A percentile compares a stretch with the other conserved stretches of the same genome.
Evolutionary conservation across 805 yeast species (phyloP).

Genomic region (Saccharomyces paradoxus): DNA sequence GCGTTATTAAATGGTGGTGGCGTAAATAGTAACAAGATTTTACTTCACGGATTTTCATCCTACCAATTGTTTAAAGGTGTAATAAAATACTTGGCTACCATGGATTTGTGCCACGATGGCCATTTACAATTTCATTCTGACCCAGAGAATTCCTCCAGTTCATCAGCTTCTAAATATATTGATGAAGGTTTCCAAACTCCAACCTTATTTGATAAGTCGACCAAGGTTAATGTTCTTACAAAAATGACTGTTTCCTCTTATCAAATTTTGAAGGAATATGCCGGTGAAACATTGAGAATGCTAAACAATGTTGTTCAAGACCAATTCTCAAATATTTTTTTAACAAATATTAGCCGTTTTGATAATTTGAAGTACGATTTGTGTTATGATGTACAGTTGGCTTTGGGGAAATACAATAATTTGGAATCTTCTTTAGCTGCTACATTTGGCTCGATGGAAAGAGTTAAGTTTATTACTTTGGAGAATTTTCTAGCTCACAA

Average conservation of each 20-base stretch:
- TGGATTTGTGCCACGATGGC: conserved; percentile 58
- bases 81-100: conserved; percentile 69
- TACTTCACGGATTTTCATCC: conserved; percentile 82
- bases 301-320: conserved; percentile 76
- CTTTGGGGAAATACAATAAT: conserved; percentile 26
- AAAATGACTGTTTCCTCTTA: conserved; percentile 70
- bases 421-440: conserved; percentile 28
- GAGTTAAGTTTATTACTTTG: conserved; percentile 59
- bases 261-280: conserved; percentile 51
- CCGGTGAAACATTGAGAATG: conserved; percentile 56
- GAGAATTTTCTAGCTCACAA: conserved; percentile 59
- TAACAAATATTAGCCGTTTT: conserved; percentile 46
- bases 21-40: conserved; percentile 59
- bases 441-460: conserved; percentile 60
- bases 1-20: conserved; percentile 82
- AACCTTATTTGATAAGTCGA: conserved; percentile 64
- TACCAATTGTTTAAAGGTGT: conserved; percentile 91
- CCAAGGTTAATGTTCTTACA: conserved; percentile 74
- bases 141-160: conserved; percentile 7
- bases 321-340: conserved; percentile 70
- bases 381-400: conserved; percentile 41
- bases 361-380: conserved; percentile 60
- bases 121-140: conserved; percentile 59
- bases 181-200: conserved; percentile 63
- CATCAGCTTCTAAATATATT: conserved; percentile 31